Base-by-base conservation (phyloP, 129 eudicot genomes). In the Daucus carota region DNA sequence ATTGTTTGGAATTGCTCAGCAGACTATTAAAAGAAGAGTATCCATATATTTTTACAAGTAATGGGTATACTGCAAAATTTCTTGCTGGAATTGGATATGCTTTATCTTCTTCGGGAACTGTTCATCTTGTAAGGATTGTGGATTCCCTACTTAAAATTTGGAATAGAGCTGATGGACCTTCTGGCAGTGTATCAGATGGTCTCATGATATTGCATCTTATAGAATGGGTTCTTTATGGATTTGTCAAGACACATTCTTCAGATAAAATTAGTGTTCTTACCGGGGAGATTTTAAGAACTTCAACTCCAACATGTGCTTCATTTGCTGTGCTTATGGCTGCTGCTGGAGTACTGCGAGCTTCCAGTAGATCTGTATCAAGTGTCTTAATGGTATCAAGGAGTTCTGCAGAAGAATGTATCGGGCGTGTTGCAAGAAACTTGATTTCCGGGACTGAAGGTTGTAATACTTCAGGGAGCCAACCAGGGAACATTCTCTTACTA, bases 1-100 rank as follows among this genome's bases (percentile, higher is more conserved):
- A 48, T 22, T 89, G 97, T 81, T 52, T 91, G 85, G 86, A 89
- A 66, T 76, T 91, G 83, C 84, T 89, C 15, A 89, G 87, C 80
- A 85, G 80, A 78, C 72, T 91, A 76, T 59, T 91, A 71, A 87
- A 87, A 76, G 90, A 87, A 74, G 85, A 86, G 15, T 83, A 77
- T 77, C 81, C 59, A 77, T 72, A 78, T 70, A 63, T 88, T 82
- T 83, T 79, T 44, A 80, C 76, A 54, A 84, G 81, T 69, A 87
- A 86, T 50, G 86, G 73, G 71, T 82, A 75, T 45, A 84, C 86
- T 36, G 86, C 92, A 3, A 81, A 74, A 83, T 80, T 87, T 83
- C 94, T 95, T 73, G 96, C 96, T 8, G 99, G 96, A 62, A 86
- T 84, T 50, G 96, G 94, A 3, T 95, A 91, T 75, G 93, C 92